Base-by-base conservation (phyloP, 2,329 filamentous ascomycete species). In the Daldinia eschscholtzii region DNA sequence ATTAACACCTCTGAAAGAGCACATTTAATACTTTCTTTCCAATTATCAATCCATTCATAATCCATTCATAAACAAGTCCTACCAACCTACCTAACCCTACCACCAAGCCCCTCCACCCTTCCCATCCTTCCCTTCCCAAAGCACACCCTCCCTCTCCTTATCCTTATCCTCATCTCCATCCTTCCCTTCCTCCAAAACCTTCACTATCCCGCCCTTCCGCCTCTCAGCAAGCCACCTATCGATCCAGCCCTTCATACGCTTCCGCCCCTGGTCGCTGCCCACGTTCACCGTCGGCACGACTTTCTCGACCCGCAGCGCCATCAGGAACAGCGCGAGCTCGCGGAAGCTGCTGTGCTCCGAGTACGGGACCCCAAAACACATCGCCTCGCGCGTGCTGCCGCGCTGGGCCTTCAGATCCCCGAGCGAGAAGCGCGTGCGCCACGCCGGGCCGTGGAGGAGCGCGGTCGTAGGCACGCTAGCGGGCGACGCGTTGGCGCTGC, bases 281-380 rank as follows among this genome's bases (percentile, higher is more conserved):
- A 91, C 87, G 64, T 99, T 98, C 3, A 99, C 96, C 0, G 96
- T 99, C 0, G 96, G 96, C 15, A 99, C 91, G 6, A 99, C 88
- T 80, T 91, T 93, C 71, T 95, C 94, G 72, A 99, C 97, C 64
- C 92, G 84, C 79, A 99, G 79, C 20, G 91, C 88, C 85, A 96
- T 96, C 73, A 95, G 88, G 77, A 99, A 99, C 87, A 98, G 91
- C 0, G 93, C 95, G 77, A 99, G 81, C 83, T 99, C 96, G 44
- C 95, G 87, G 77, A 99, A 99, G 69, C 93, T 97, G 79, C 92
- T 96, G 79, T 99, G 96, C 82, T 99, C 96, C 58, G 91, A 94
- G 78, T 99, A 99, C 1, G 96, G 96, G 1, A 98, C 96, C 0
- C 93, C 94, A 74, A 97, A 97, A 79, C 94, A 98, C 79, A 92